Conservation (phyloP, 2,329 filamentous ascomycete species). For the Aspergillus sp. region DNA sequence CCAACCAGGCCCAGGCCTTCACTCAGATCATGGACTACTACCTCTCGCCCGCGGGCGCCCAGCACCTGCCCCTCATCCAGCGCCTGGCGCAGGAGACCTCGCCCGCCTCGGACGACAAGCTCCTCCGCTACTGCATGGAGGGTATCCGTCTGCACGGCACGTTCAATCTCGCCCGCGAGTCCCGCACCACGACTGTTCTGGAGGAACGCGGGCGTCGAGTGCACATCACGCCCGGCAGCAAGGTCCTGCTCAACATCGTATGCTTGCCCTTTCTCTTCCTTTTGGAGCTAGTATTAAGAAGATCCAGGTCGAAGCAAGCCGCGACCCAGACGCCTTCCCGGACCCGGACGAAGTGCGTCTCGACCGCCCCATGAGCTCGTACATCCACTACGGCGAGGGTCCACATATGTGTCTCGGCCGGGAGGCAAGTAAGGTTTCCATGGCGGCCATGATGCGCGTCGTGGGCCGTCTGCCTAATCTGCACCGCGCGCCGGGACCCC, state of each 20-base stretch:
- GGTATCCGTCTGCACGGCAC: conserved; percentile 67
- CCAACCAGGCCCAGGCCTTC: conserved; percentile 71
- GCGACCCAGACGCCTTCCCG: conserved; percentile 60
- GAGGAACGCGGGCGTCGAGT: conserved; percentile 54
- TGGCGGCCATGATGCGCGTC: conserved; percentile 67
- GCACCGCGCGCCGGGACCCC: conserved; percentile 59
- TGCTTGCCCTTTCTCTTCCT: conserved; percentile 41
- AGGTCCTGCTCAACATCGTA: conserved; percentile 66
- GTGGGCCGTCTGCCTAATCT: conserved; percentile 63
- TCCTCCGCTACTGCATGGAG: conserved; percentile 70
- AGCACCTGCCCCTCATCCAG: conserved; percentile 61
- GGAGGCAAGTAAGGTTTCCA: conserved; percentile 59
- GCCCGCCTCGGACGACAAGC: conserved; percentile 58
- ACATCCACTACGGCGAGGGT: conserved; percentile 64
- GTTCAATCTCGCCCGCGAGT: conserved; percentile 61
- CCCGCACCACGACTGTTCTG: conserved; percentile 48
- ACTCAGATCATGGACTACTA: conserved; percentile 73
- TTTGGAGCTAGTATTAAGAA: not conserved
- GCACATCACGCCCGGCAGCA: conserved; percentile 55
- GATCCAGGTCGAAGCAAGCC: conserved; percentile 47
- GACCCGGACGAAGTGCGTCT: conserved; percentile 62
- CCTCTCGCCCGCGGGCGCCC: conserved; percentile 55
- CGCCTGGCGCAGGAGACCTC: conserved; percentile 56
- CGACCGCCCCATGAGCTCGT: conserved; percentile 60
- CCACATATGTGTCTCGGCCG: conserved; percentile 63